phyloP scores from a whole-genome alignment of 106 monocot species.

The Gastrodia elata region DNA sequence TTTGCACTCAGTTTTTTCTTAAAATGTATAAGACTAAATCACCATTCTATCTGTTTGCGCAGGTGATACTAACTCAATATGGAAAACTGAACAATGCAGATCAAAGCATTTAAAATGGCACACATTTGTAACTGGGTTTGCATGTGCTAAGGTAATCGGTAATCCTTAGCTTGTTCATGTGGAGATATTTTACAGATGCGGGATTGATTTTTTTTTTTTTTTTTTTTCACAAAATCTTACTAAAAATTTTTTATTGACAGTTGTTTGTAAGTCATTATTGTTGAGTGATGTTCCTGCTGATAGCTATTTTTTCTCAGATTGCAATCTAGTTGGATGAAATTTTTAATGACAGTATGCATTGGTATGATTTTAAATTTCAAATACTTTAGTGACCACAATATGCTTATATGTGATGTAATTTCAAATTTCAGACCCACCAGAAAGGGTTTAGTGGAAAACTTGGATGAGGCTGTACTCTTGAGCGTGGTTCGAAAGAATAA shows the following conservation, averaged over 20 bases:
- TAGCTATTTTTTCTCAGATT: background rate
- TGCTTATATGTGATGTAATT: too few species aligned
- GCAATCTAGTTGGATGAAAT: background rate
- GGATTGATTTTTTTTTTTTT: background rate
- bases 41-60: conserved; percentile 9
- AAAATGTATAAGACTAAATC: too few species aligned
- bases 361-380: background rate
- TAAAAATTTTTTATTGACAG: background rate
- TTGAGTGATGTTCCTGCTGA: background rate
- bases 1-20: too few species aligned
- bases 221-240: background rate
- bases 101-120: conserved; percentile 44
- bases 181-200: background rate
- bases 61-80: conserved; percentile 79
- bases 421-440: too few species aligned
- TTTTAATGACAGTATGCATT: background rate
- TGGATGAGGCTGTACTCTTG: too few species aligned
- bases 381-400: too few species aligned
- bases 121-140: conserved; percentile 59
- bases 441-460: too few species aligned
- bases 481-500: too few species aligned
- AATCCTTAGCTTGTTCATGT: conserved; percentile 4
- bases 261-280: background rate
- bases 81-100: conserved; percentile 73
- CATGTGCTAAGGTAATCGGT: conserved; percentile 81